Base-by-base conservation (phyloP, 2,329 filamentous ascomycete genomes). In the Penicillium corylophilum region DNA sequence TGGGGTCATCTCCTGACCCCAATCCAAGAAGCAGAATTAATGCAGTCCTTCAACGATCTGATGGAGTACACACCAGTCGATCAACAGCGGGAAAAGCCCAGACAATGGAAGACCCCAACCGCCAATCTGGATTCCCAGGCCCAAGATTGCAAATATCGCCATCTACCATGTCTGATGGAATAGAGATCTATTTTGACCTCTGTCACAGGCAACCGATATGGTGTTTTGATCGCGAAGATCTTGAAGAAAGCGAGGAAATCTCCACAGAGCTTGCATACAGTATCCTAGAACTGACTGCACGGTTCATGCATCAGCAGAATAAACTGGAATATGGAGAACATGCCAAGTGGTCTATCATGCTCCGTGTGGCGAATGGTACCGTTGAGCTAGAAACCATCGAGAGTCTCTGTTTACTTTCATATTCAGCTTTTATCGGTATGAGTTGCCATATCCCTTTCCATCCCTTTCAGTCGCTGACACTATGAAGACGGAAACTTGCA, bases 351-450 rank as follows among this genome's bases (percentile, higher is more conserved):
- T 29, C 68, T 24, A 61, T 69, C n/a, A 80, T 80, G 77, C 69
- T 79, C 3, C 75, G 77, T 16, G 74, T 81, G 29, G 77, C 78
- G 1, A 78, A 79, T 51, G 78, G 78, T 2, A 73, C 75, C 0
- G 78, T 81, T 2, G 74, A 77, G 44, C 63, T 81, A 2, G 67
- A 72, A 13, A 81, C 78, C 0, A 75, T 81, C 3, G 77, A 81
- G 55, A 79, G 77, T 56, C 56, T 81, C 8, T 81, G 79, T 61
- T 63, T 81, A 4, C 68, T 81, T 1, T 74, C 77, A 0, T 80
- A 78, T 41, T 77, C 76, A 2, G 75, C 72, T 0, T 80, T 80
- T 49, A 73, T 79, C 45, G 77, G 78, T 77, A 73, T 33, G 62
- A n/a, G 9, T 2, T n/a, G 29, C 24, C 3, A 1, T 6, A 4